Base-by-base conservation (phyloP, 1,284 basidiomycete genomes). In the Apiotrichum akiyoshidainum region DNA sequence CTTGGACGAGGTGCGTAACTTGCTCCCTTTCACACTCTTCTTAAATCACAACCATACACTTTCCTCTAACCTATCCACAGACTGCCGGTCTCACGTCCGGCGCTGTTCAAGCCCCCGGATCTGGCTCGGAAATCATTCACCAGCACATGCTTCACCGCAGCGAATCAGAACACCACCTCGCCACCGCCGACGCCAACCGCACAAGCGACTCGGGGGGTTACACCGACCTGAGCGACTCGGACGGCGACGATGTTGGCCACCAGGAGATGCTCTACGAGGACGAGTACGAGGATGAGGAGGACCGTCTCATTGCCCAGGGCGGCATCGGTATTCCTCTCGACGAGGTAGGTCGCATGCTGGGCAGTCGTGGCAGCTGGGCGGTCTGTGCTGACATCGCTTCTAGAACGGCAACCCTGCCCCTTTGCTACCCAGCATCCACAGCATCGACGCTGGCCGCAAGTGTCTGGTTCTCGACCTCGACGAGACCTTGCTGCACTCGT, bases 381-480 rank as follows among this genome's bases (percentile, higher is more conserved):
- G 31, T n/a, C 33, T 51, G 34, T 40, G 57, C 56, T 65, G 59
- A 65, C 50, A 26, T 12, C 68, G 92, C n/a, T 44, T 26, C 48
- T 33, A 50, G 88, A 87, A 96, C 69, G 94, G 94, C 21, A 78
- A 86, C 37, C 90, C 91, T 4, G 83, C 84, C 52, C 94, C 94
- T 12, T 80, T 98, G 19, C 77, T 98, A 10, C 90, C 90, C 5
- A 86, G 87, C 16, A 81, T 96, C 61, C 79, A 84, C 1, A 82
- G 84, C 13, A 83, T 86, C 26, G 89, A 94, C 67, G 82, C 79
- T 19, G 92, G 92, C 17, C 83, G 91, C 58, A 98, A 97, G 79
- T 97, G 94, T 69, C 81, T 93, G 9, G 92, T 98, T 41, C 83
- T 98, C 21, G 95, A 98, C 80, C 82, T 98, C 46, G 94, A 98